Conservation (phyloP, 306 rosid species). For the Oxytropis ochrocephala region DNA sequence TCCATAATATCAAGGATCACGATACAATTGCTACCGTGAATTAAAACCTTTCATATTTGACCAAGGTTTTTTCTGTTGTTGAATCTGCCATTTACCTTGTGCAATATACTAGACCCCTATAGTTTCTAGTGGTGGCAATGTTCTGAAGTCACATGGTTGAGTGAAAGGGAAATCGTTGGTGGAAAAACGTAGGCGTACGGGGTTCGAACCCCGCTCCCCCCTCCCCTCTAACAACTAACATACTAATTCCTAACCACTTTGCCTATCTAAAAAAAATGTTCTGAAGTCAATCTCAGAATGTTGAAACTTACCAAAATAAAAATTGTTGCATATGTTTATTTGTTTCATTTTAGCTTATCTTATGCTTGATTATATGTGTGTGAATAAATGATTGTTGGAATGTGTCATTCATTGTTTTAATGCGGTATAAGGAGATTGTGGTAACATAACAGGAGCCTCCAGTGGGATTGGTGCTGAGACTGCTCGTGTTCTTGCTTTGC, state of each 20-base stretch:
- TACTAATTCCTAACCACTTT: too few species aligned
- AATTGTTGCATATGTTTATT: neutral
- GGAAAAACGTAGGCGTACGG: too few species aligned
- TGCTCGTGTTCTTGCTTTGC: constrained; percentile 78
- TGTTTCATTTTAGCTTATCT: neutral
- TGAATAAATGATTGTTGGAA: neutral
- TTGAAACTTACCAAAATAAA: neutral
- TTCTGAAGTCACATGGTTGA: too few species aligned
- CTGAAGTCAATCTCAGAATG: neutral
- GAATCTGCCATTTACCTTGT: neutral
- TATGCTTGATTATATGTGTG: neutral
- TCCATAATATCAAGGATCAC: too few species aligned
- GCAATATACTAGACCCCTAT: neutral
- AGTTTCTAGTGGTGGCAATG: neutral
- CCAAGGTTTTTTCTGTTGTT: neutral
- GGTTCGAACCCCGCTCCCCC: too few species aligned
- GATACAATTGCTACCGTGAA: too few species aligned
- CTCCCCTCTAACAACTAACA: too few species aligned
- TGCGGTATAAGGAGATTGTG: constrained; percentile 13
- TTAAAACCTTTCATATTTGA: neutral
- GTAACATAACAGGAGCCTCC: constrained; percentile 72
- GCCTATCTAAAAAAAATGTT: too few species aligned
- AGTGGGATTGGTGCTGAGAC: constrained; percentile 94
- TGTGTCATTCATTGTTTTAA: neutral
- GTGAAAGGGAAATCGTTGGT: too few species aligned